Base-by-base conservation (phyloP, 208 protist genomes). In the Crithidia brevicula region DNA sequence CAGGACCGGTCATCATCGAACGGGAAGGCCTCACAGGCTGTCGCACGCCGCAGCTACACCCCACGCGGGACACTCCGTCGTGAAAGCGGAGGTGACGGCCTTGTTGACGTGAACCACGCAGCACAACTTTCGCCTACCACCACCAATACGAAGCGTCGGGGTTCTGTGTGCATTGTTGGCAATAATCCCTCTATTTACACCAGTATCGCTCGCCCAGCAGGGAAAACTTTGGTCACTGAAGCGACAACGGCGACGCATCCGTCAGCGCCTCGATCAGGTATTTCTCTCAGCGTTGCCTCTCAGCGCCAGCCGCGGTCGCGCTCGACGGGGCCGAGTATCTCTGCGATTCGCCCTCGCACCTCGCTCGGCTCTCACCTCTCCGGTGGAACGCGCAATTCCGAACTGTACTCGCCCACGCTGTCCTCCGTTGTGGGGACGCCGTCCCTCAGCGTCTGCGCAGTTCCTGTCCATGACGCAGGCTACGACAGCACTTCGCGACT, bases 311-410 rank as follows among this genome's bases (percentile, higher is more conserved):
- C 40, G 56, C 56, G 40, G 56, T 62, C 56, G 16, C 36, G 42
- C 4, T 62, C 56, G 2, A 7, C 18, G 16, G 56, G 40, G 56
- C 25, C 40, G 27, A 47, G 4, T 18, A 27, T 62, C 25, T 62
- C 56, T 1, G 40, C 15, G 25, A 36, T 62, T 36, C 56, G 56
- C 20, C 56, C 42, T 3, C 56, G 56, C 56, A 62, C 56, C 16
- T 62, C 56, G 6, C 25, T 62, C 56, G 56, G 56, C 40, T 33
- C 27, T 5, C 40, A 50, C 42, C 38, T 50, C 25, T 36, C 40
- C 27, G 56, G 50, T 18, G 36, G 30, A 5, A 27, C 33, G 4
- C 23, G 56, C 40, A 38, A 22, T 27, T 62, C 40, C 1, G 56
- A 33, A 7, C 56, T 50, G 8, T 50, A 62, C 42, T 50, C 36